Evolutionary conservation across 352 stramenopile species (phyloP).

Genomic region (Stramenopiles sp.): DNA sequence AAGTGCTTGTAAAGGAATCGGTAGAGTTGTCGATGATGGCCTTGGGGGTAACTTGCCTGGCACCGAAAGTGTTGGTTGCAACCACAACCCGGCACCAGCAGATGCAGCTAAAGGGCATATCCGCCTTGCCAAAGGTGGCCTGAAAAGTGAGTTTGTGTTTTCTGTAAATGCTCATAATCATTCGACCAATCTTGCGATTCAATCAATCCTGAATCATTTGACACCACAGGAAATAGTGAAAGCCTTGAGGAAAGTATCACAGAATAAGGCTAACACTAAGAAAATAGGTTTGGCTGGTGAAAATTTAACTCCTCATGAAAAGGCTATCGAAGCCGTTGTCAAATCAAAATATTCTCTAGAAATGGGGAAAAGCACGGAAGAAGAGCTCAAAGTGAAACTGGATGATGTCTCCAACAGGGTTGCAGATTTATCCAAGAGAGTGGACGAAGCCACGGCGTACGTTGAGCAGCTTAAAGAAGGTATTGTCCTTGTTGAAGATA

Average conservation of each 20-base stretch:
- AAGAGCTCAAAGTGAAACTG: neutral
- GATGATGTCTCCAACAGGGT: neutral
- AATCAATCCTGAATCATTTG: neutral
- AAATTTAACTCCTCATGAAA: neutral
- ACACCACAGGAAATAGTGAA: constrained; percentile 4
- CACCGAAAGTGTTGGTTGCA: neutral
- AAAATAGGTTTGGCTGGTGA: constrained; percentile 3
- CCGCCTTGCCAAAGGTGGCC: neutral
- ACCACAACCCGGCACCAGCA: neutral
- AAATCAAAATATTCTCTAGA: neutral
- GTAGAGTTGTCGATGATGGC: neutral
- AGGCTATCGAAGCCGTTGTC: neutral
- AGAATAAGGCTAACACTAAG: neutral
- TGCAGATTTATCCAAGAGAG: neutral
- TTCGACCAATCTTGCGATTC: neutral
- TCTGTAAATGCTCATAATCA: constrained; percentile 1
- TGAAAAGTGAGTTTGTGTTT: constrained; percentile 1
- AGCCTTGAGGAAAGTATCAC: neutral
- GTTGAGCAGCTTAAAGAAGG: neutral
- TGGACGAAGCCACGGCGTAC: neutral
- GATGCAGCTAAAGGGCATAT: constrained; percentile 3
- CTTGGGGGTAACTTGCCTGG: neutral
- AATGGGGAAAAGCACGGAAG: neutral
- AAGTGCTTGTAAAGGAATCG: neutral
- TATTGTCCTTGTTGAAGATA: neutral